Base-by-base conservation (phyloP, 148 eudicot genomes). In the Cornus controversa region DNA sequence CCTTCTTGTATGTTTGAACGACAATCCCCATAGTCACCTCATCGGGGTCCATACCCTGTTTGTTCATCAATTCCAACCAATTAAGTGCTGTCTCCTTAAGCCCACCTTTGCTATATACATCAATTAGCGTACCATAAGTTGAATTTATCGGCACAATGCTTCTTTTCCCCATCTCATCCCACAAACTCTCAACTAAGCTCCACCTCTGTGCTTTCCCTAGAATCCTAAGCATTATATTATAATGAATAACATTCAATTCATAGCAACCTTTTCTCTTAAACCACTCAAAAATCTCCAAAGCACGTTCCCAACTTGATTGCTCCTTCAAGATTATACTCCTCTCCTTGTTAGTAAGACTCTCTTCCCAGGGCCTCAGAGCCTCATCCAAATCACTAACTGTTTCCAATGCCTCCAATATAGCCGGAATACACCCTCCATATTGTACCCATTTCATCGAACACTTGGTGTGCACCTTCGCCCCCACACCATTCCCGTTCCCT, bases 171-270 rank as follows among this genome's bases (percentile, higher is more conserved):
- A 95, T 95, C 77, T 95, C 98, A 50, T 83, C 86, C 88, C 88
- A 89, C 84, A 93, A 71, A 29, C 80, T 82, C 87, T 91, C 94
- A 20, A 91, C 75, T 74, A 89, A 90, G 24, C 34, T 63, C 97
- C 97, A 95, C 74, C 83, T 88, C 58, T 74, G 74, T 10, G 94
- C 94, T 77, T 83, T 95, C 14, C 98, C 98, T 1, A 93, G 75
- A 75, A 82, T 82, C 79, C 92, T 86, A 72, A 95, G 83, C 93
- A 95, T 87, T 31, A 95, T 93, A 69, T 95, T 95, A 63, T 93
- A 95, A 75, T 95, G 98, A 75, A 95, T 95, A 62, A 93, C 97
- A 81, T 95, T 95, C 91, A 95, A 75, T 77, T 95, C 98, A 78
- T 90, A 91, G 77, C 96, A 94, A 22, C 96, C 91, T 78, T 88